phyloP scores from a whole-genome alignment of 2,329 filamentous ascomycete species.

The Apiospora rasikravindrae region DNA sequence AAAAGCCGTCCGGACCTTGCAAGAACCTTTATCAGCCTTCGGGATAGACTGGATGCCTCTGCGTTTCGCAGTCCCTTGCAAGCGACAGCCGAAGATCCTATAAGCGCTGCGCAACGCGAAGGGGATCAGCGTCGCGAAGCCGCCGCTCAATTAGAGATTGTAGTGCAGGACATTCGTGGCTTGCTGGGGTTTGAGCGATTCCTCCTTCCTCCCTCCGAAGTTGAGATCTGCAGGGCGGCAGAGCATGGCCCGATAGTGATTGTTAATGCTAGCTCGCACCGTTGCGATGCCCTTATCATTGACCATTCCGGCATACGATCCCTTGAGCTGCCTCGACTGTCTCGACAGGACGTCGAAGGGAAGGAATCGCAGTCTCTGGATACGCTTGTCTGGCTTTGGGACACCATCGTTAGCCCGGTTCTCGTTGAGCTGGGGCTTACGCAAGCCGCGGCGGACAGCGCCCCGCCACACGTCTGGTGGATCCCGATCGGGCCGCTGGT shows the following conservation, averaged over 20 bases:
- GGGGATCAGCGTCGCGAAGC: background rate
- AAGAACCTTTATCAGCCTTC: background rate
- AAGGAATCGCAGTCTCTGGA: too few species aligned
- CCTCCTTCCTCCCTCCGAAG: slow-evolving; percentile 28
- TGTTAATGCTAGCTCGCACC: slow-evolving; percentile 41
- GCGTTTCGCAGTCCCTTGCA: background rate
- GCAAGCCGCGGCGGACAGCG: too few species aligned
- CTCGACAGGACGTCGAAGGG: too few species aligned
- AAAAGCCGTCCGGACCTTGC: slow-evolving; percentile 18
- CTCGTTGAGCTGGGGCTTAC: too few species aligned
- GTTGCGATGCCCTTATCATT: too few species aligned
- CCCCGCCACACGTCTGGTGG: too few species aligned
- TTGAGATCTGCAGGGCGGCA: slow-evolving; percentile 30
- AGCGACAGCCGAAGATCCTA: background rate
- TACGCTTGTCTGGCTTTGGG: too few species aligned
- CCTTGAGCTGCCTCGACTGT: too few species aligned
- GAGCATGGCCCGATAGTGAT: slow-evolving; percentile 35
- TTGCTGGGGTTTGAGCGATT: slow-evolving; percentile 36
- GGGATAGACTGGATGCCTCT: background rate
- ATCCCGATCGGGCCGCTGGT: too few species aligned
- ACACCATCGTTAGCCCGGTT: too few species aligned
- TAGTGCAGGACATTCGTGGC: slow-evolving; percentile 28
- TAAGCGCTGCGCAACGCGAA: background rate
- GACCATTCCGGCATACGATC: too few species aligned
- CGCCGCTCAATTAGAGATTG: background rate